These are phyloP conservation scores for Aspergillus sp. DNA, from an alignment of 2,329 filamentous ascomycete genomes.

Conservation along the genomic window DNA sequence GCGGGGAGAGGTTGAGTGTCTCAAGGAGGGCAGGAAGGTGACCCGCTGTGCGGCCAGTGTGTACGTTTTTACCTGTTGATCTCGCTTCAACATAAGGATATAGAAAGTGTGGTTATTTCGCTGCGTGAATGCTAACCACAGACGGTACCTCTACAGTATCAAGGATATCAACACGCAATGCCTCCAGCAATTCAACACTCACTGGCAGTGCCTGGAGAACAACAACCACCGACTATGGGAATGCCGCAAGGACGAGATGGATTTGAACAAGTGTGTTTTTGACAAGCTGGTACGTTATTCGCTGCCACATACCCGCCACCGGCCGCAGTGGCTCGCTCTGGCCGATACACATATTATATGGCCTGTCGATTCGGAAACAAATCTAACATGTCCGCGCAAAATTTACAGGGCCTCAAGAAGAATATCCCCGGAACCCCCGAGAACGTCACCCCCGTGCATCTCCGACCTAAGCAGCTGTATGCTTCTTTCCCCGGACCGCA, in stretches of 20 bases:
- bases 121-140: background rate
- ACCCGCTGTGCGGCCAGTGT: slow-evolving; percentile 95
- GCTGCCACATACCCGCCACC: background rate
- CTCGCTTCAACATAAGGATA: background rate
- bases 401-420: slow-evolving; percentile 78
- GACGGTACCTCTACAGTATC: slow-evolving; percentile 57
- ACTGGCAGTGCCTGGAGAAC: slow-evolving; percentile 95
- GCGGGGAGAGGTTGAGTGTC: slow-evolving; percentile 86
- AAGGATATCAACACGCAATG: slow-evolving; percentile 96
- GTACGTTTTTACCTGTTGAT: slow-evolving; percentile 56
- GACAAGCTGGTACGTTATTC: slow-evolving; percentile 77
- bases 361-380: background rate
- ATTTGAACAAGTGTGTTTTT: slow-evolving; percentile 91
- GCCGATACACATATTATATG: background rate
- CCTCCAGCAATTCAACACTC: slow-evolving; percentile 82
- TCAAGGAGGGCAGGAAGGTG: slow-evolving; percentile 95
- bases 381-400: background rate
- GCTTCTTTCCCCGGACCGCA: slow-evolving; percentile 41
- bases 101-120: background rate
- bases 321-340: background rate
- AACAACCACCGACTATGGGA: slow-evolving; percentile 98
- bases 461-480: slow-evolving; percentile 57
- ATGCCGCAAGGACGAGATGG: slow-evolving; percentile 83
- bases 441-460: slow-evolving; percentile 70
- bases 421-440: slow-evolving; percentile 71